Conservation (phyloP, 805 yeast genomes). For the Candida caryicola region DNA sequence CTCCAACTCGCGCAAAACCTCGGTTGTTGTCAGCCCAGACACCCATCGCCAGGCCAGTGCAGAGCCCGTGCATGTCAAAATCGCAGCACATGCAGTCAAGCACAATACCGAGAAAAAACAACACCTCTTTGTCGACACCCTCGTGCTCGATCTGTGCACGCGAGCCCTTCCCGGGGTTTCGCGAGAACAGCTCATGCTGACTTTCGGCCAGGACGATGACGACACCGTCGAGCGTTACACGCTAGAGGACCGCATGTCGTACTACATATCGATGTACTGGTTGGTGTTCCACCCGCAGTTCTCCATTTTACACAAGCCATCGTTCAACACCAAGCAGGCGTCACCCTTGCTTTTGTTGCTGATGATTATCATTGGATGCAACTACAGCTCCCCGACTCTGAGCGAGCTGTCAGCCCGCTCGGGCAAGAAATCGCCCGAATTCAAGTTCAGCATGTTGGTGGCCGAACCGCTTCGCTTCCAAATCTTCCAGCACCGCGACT, state of each 20-base stretch:
- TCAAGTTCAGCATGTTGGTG: constrained; percentile 43
- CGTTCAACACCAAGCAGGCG: constrained; percentile 48
- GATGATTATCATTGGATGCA: constrained; percentile 58
- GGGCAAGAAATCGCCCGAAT: constrained; percentile 29
- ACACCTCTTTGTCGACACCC: constrained; percentile 39
- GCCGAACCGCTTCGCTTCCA: constrained; percentile 64
- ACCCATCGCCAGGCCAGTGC: constrained; percentile 5
- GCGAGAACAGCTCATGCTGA: constrained; percentile 23
- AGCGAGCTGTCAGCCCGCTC: constrained; percentile 16
- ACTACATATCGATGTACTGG: constrained; percentile 50
- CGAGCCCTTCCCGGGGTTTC: constrained; percentile 27
- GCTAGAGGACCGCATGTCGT: constrained; percentile 34
- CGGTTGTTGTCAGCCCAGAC: constrained; percentile 6
- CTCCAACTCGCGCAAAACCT: constrained; percentile 16
- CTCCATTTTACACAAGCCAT: constrained; percentile 57
- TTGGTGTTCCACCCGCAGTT: constrained; percentile 56
- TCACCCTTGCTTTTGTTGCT: constrained; percentile 51
- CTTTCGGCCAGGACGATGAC: constrained; percentile 24
- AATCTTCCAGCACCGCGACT: constrained; percentile 67
- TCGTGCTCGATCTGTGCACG: constrained; percentile 33
- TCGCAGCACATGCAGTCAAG: constrained; percentile 19
- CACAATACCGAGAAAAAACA: constrained; percentile 24
- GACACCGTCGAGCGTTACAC: constrained; percentile 20
- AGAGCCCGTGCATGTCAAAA: constrained; percentile 13
- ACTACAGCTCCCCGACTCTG: constrained; percentile 26